These are phyloP conservation scores for Penicillium coprophilum DNA, from an alignment of 495 filamentous ascomycete species.

Conservation along the genomic window DNA sequence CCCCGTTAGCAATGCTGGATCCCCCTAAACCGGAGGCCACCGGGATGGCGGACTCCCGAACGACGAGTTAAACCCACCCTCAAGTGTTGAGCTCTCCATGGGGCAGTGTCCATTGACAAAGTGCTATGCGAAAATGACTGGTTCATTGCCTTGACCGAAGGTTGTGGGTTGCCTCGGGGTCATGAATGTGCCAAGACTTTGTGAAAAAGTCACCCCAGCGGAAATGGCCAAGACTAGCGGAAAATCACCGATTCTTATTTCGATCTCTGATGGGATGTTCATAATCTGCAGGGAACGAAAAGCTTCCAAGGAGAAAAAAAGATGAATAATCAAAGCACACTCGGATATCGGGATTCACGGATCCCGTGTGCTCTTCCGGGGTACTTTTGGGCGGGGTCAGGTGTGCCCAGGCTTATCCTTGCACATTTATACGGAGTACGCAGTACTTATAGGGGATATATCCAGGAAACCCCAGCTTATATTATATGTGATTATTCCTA, in stretches of 20 bases:
- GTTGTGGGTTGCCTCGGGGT: conserved; percentile 2
- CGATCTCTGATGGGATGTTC: neutral
- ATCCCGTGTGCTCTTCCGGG: conserved; percentile 3
- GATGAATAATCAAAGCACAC: conserved; percentile 4
- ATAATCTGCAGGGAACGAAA: neutral
- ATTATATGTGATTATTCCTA: too few species aligned
- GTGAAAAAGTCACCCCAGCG: conserved; percentile 4
- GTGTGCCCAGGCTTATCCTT: too few species aligned
- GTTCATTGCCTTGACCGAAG: conserved; percentile 1
- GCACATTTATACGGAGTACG: too few species aligned
- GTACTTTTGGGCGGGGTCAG: conserved; percentile 1
- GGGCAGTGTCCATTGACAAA: conserved; percentile 2
- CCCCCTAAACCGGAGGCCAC: neutral
- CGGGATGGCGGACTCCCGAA: neutral
- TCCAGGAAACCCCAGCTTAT: too few species aligned
- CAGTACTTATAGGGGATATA: too few species aligned
- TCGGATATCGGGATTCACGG: conserved; percentile 9
- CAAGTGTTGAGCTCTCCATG: neutral
- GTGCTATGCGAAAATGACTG: neutral
- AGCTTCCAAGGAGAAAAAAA: neutral
- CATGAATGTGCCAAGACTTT: conserved; percentile 10
- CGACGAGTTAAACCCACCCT: neutral
- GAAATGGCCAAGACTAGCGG: neutral
- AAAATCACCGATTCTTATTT: conserved; percentile 2
- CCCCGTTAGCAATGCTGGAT: conserved; percentile 12